phyloP scores from a whole-genome alignment of 805 yeast genomes.

The Ogataea zsoltii region DNA sequence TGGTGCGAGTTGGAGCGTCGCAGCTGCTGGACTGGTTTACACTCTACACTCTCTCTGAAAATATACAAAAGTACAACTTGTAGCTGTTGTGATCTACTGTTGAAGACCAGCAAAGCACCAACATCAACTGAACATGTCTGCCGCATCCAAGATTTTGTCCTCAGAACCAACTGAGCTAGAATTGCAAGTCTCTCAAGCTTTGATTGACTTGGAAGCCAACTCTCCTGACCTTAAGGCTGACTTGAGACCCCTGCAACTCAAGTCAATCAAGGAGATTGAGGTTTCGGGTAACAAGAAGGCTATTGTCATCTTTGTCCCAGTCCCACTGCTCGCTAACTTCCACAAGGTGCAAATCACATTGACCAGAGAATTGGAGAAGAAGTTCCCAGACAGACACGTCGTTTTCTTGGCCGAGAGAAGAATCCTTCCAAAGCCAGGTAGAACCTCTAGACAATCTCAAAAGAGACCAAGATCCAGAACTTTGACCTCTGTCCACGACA shows the following conservation, averaged over 20 bases:
- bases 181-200: conserved; percentile 99
- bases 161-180: conserved; percentile 97
- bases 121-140: conserved; percentile 68
- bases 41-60: conserved; percentile 1
- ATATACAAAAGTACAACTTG: not conserved
- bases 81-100: not conserved
- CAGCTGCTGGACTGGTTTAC: conserved; percentile 2
- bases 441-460: conserved; percentile 90
- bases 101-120: conserved; percentile 5
- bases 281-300: conserved; percentile 99
- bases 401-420: conserved; percentile 99
- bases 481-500: conserved; percentile 97
- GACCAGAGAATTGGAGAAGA: conserved; percentile 99
- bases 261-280: conserved; percentile 97
- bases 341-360: conserved; percentile 97
- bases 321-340: conserved; percentile 87
- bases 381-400: conserved; percentile 99
- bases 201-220: conserved; percentile 89
- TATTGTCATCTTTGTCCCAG: conserved; percentile 96
- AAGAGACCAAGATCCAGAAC: conserved; percentile 99
- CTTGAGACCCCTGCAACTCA: conserved; percentile 97
- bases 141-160: conserved; percentile 92
- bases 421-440: conserved; percentile 98
- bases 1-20: not conserved
- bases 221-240: conserved; percentile 97